Base-by-base conservation (phyloP, 2,329 filamentous ascomycete genomes). In the Tolypocladium endophyticum region DNA sequence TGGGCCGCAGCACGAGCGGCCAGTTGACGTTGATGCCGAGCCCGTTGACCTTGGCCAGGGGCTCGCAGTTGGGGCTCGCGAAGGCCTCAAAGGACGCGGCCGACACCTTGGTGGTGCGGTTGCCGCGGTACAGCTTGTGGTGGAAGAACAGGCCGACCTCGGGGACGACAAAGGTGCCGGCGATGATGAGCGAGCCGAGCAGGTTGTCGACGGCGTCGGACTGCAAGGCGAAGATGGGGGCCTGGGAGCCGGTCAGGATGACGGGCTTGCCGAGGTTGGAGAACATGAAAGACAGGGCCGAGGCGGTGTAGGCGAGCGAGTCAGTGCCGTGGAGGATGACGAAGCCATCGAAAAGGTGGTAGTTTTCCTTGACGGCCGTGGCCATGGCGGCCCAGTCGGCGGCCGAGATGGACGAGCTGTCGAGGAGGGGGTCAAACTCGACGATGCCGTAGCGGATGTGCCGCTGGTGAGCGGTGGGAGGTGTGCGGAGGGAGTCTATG, bases 61-160 rank as follows among this genome's bases (percentile, higher is more conserved):
- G 90, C 39, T 88, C 83, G 65, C 86, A 85, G 72, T 96, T 97
- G n/a, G 92, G 92, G 54, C 88, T 91, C 60, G 86, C 88, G 72
- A 97, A 97, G 8, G 91, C 92, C 60, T 90, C 86, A 70, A 95
- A 96, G 58, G 89, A 86, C 61, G 89, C 90, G 7, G 92, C 89
- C 18, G 90, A 92, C 38, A 95, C 85, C 73, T 97, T 97, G 63
- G 90, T 94, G 12, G 89, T 87, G 61, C 92, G 81, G 74, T 96
- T 96, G 20, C 92, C 92, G 33, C 92, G 86, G 76, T 92, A 95
- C 25, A 97, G 82, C 65, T 87, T 90, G 76, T 95, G 89, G 74
- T 94, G 90, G 80, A 97, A 97, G 78, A 95, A 96, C 41, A 97
- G 81, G 71, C 90, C 92, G 58, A 97, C 92, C 72, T 96, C 92